These are phyloP conservation scores for Coemansia sp. DNA, from an alignment of 192 early-diverging fungal species.

Conservation along the genomic window DNA sequence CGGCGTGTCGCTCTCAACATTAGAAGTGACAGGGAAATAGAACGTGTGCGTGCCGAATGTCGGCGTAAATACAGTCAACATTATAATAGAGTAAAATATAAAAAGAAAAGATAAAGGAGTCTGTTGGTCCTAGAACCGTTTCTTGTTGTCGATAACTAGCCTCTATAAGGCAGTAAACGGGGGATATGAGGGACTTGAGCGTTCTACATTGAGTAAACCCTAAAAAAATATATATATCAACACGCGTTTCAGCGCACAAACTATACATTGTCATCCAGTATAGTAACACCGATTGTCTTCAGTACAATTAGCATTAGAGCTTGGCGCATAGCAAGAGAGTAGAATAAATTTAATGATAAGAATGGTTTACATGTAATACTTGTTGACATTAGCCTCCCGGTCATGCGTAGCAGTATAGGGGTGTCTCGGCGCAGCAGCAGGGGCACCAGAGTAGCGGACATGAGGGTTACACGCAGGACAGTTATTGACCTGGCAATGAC, in stretches of 20 bases:
- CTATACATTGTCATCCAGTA: not conserved
- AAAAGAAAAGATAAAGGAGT: not conserved
- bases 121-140: no score
- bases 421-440: not conserved
- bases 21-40: conserved; percentile 2
- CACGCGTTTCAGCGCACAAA: not conserved
- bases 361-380: conserved; percentile 39
- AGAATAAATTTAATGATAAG: not conserved
- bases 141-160: conserved; percentile 1
- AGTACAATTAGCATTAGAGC: not conserved
- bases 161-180: not conserved
- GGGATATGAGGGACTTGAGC: not conserved
- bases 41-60: conserved; percentile 12
- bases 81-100: not conserved
- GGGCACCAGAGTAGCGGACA: conserved; percentile 30
- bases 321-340: not conserved
- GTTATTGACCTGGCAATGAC: conserved; percentile 49
- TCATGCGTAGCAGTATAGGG: conserved; percentile 29
- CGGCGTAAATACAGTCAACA: conserved; percentile 16
- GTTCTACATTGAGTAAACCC: not conserved
- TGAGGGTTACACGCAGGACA: conserved; percentile 51
- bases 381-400: conserved; percentile 28
- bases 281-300: not conserved
- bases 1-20: conserved; percentile 19
- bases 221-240: not conserved